These are phyloP conservation scores for Cutaneotrichosporon dermatis DNA, from an alignment of 1,284 basidiomycete species.

Conservation along the genomic window DNA sequence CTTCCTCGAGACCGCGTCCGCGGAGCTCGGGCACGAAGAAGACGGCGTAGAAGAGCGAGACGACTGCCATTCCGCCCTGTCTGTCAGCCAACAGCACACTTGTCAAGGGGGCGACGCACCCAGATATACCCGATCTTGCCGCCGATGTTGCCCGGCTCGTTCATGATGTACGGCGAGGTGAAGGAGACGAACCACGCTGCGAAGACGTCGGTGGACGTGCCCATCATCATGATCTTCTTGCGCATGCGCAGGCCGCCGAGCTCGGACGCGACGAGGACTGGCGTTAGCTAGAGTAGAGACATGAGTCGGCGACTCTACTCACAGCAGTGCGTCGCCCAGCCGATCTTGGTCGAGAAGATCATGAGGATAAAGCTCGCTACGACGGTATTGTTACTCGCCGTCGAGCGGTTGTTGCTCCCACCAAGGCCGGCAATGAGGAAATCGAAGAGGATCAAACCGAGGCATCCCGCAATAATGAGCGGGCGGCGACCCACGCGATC, in stretches of 20 bases:
- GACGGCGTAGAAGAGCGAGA: constrained; percentile 20
- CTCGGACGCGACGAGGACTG: constrained; percentile 18
- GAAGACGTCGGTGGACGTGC: constrained; percentile 15
- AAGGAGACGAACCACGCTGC: constrained; percentile 13
- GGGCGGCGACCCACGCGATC: constrained; percentile 22
- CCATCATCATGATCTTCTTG: constrained; percentile 21
- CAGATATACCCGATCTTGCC: constrained; percentile 23
- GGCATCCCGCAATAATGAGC: constrained; percentile 18
- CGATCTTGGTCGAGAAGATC: constrained; percentile 20
- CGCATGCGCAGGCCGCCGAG: constrained; percentile 22
- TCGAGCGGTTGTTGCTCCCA: constrained; percentile 4
- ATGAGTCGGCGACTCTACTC: too few species aligned
- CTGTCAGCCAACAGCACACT: neutral
- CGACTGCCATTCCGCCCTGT: constrained; percentile 7
- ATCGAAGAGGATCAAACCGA: constrained; percentile 15
- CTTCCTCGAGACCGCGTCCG: constrained; percentile 18
- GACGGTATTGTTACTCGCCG: constrained; percentile 12
- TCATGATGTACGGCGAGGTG: constrained; percentile 19
- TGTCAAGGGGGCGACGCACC: neutral
- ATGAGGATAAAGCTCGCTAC: constrained; percentile 25
- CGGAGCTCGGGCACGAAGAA: constrained; percentile 27
- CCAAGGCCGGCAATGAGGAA: constrained; percentile 21
- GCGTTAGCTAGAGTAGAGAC: too few species aligned
- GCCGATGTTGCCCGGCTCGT: constrained; percentile 7
- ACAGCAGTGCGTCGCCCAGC: constrained; percentile 16